phyloP scores from a whole-genome alignment of 768 basidiomycete species.

The Tephrocybe sp. region DNA sequence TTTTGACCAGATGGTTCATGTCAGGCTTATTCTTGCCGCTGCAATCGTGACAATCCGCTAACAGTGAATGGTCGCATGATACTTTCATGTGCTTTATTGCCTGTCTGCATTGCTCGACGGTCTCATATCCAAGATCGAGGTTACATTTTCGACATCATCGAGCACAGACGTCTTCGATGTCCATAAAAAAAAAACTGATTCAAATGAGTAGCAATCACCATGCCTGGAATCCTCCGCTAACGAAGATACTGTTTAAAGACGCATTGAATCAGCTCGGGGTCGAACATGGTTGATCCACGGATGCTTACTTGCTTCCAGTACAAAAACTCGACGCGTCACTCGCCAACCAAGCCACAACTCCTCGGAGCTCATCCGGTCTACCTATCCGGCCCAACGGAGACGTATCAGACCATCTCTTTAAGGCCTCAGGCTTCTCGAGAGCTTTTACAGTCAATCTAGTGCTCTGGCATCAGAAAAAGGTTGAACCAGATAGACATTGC shows the following conservation, averaged over 20 bases:
- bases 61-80: no score
- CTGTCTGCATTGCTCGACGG: no score
- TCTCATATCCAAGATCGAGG: no score
- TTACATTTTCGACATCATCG: no score
- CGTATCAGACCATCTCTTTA: conserved; percentile 61
- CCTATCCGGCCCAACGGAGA: conserved; percentile 77
- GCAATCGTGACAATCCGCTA: no score
- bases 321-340: conserved; percentile 76
- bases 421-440: conserved; percentile 60
- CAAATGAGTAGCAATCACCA: no score
- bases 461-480: not conserved
- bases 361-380: conserved; percentile 68
- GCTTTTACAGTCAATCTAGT: conserved; percentile 70
- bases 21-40: no score
- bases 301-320: conserved; percentile 79
- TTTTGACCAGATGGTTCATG: no score
- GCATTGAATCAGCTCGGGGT: not conserved
- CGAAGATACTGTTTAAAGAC: conserved; percentile 45
- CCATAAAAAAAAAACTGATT: no score
- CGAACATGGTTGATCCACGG: not conserved
- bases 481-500: not conserved
- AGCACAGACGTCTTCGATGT: no score
- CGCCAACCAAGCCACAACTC: conserved; percentile 69
- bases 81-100: no score
- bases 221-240: conserved; percentile 60